phyloP scores from a whole-genome alignment of 352 stramenopile species.

The Globisporangium abappressorium region DNA sequence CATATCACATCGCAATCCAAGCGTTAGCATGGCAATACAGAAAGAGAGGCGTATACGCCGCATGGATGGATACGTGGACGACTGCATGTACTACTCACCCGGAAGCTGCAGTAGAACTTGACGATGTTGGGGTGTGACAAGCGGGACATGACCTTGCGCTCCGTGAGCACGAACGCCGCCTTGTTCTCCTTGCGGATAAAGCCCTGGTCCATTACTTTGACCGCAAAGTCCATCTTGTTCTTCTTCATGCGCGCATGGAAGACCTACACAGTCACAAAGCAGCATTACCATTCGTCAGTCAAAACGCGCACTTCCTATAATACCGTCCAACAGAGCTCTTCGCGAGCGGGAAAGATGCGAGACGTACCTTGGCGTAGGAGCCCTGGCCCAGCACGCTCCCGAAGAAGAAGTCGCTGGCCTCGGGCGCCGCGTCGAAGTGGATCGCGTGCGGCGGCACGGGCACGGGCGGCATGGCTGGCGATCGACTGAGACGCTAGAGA shows the following conservation, averaged over 20 bases:
- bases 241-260: conserved; percentile 87
- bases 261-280: conserved; percentile 35
- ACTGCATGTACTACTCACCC: conserved; percentile 33
- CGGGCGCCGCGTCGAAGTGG: conserved; percentile 60
- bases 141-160: conserved; percentile 87
- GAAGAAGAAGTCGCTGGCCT: conserved; percentile 85
- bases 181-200: conserved; percentile 92
- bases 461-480: background rate
- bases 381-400: conserved; percentile 83
- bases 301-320: background rate
- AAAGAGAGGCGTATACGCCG: background rate
- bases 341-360: background rate
- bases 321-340: background rate
- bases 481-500: background rate
- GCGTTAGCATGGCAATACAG: background rate
- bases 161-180: conserved; percentile 88
- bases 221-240: conserved; percentile 73
- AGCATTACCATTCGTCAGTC: background rate
- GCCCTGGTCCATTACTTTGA: conserved; percentile 91
- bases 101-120: conserved; percentile 88
- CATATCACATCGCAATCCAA: conserved; percentile 8
- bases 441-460: conserved; percentile 36
- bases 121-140: conserved; percentile 87
- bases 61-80: background rate
- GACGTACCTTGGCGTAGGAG: conserved; percentile 79